A percentile compares a stretch with the other conserved stretches of the same genome.
These are phyloP conservation scores for Tetrahymena elliotti DNA, from an alignment of 73 alveolate species.

Conservation along the genomic window DNA sequence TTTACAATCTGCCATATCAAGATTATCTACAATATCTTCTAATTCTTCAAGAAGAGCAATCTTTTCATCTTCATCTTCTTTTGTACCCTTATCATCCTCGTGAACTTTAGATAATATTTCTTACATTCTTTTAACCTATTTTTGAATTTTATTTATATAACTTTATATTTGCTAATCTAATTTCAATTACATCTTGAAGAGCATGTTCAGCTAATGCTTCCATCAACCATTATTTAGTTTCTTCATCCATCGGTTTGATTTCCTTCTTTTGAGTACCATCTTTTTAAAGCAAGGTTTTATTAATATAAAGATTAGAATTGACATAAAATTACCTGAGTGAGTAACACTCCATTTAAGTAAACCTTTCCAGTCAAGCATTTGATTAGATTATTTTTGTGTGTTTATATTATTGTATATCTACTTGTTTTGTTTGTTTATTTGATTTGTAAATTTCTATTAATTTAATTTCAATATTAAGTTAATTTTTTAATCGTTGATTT, in stretches of 20 bases:
- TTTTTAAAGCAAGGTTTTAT: not conserved
- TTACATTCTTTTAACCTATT: constrained; percentile 4
- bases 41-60: constrained; percentile 17
- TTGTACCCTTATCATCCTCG: not conserved
- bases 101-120: constrained; percentile 8
- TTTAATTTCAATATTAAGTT: not conserved
- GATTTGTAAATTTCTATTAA: not conserved
- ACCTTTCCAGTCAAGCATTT: constrained; percentile 30
- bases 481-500: not conserved
- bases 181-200: not conserved
- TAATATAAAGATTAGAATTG: not conserved
- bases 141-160: not conserved
- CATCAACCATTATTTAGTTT: constrained; percentile 31
- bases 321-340: not conserved
- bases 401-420: not conserved
- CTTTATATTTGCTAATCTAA: not conserved
- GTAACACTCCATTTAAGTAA: constrained; percentile 29
- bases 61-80: constrained; percentile 22
- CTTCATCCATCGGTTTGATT: constrained; percentile 38
- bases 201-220: constrained; percentile 22
- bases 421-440: not conserved
- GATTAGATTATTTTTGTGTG: not conserved
- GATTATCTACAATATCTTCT: constrained; percentile 25
- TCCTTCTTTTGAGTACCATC: constrained; percentile 18
- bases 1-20: constrained; percentile 27